Base-by-base conservation (phyloP, 768 basidiomycete genomes). In the Russula vinacea region DNA sequence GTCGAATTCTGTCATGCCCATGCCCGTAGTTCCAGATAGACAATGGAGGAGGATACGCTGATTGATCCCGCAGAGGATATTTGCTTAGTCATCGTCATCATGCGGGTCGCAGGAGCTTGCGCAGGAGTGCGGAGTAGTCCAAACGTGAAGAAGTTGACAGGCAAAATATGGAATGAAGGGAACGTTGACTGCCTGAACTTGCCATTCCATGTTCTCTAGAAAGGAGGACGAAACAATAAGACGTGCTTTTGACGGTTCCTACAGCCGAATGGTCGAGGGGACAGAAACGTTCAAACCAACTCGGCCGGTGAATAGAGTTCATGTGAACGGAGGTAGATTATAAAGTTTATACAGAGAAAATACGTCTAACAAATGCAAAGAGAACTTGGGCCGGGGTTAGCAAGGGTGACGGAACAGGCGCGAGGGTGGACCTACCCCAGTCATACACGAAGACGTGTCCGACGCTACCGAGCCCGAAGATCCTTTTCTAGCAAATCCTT, bases 401-500 rank as follows among this genome's bases (percentile, higher is more conserved):
- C n/a, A 49, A 19, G 47, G 19, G 49, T 37, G 2, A 14, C 14
- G 40, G 16, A 40, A 37, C 47, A 40, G 5, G 22, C 1, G 33
- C 2, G 19, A 52, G 33, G 33, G 14, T 4, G 3, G 47, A 45
- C 58, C 10, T 50, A 56, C 54, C 6, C 3, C 14, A 57, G 54
- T 33, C 32, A 44, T 37, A 32, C 13, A 19, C 49, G 54, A 52
- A 52, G 58, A 33, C 24, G 60, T 47, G 22, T 35, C 56, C 58
- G 32, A 35, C 5, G 59, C 68, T 67, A 74, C 65, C 72, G 64
- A 69, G 78, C 83, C 58, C 82, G 81, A 56, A 88, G 86, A n/a
- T 81, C 81, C 74, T 89, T 92, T 39, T 97, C 94, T 53, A 97
- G 75, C 62, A 96, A 68, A 71, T 94, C 96, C 74, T 97, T 98